Base-by-base conservation (phyloP, 768 basidiomycete species). In the Trametes maxima region DNA sequence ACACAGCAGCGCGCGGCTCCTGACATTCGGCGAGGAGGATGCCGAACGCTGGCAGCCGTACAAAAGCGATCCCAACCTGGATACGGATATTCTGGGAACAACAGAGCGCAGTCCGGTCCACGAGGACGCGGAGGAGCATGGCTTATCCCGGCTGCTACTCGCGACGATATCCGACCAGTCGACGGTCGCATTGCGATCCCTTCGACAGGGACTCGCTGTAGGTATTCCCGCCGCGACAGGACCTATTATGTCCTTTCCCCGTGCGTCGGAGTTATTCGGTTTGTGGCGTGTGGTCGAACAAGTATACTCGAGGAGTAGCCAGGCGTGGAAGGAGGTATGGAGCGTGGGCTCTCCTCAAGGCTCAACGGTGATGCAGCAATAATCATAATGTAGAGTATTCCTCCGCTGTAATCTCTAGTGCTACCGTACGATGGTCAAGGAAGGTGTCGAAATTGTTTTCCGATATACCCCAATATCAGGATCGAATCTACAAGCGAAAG, bases 251-350 rank as follows among this genome's bases (percentile, higher is more conserved):
- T 44, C 57, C 16, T 28, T 64, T 2, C 66, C 69, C 0, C 36
- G 58, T 5, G 36, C 61, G 8, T 16, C 42, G 16, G 49, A 63
- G 0, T 39, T 69, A 5, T 21, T 60, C 5, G 65, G 60, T 1
- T 22, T 71, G 7, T 69, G 63, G 57, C 63, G 64, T 6, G 59
- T 64, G 12, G 64, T 69, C 0, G 70, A 64, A 6, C 61, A 65
- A 24, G 63, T 67, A 2, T 71, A 60, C 54, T 43, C 54, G 7
- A 59, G 63, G 19, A 48, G 68, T 21, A 63, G 67, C 14, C 64
- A 64, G 44, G 70, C 68, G 13, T 71, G 70, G 70, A 65, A 59
- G 25, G 68, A 67, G 42, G 50, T 68, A n/a, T 65, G 60, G 65
- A n/a, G 12, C n/a, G n/a, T 19, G n/a, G 17, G 35, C 19, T 17